Base-by-base conservation (phyloP, 306 rosid species). In the Malus orientalis region DNA sequence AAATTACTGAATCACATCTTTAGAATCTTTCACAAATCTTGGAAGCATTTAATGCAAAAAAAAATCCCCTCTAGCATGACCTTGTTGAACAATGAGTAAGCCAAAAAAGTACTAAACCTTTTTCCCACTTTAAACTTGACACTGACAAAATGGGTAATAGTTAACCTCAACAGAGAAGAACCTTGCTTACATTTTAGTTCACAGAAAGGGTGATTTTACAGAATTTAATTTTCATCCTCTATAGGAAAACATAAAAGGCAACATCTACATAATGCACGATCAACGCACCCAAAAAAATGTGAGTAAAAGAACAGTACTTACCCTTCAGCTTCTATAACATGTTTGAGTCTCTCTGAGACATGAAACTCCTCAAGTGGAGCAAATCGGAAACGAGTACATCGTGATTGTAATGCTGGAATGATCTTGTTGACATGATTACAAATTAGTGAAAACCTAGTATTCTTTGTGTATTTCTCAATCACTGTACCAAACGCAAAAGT, bases 381-480 rank as follows among this genome's bases (percentile, higher is more conserved):
- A 89, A 95, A 95, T 71, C 99, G 93, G 67, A 96, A 96, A 63
- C 93, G 92, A 67, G 99, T 92, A 80, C 99, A 96, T 81, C 99
- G 89, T 44, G 99, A 92, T 80, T 96, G 98, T 73, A 96, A 82
- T 14, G 98, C 99, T 1, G 93, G 96, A 78, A 92, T 96, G 84
- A 92, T 92, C 93, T 96, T 96, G 89, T 96, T 96, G 76, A 96
- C 99, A 60, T 96, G 91, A 78, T 95, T 95, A 72, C 98, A 89
- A 49, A 95, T 92, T 74, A 95, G 98, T 23, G 99, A 78, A 82
- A 95, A 95, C 81, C 97, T 88, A 25, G 98, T 91, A 78, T 77
- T 89, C 85, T 88, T 95, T 30, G 97, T 95, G 87, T 89, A 95
- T 83, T 88, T 95, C 86, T 95, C 99, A 72, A 95, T 92, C 82